A percentile compares a stretch with the other conserved stretches of the same genome.
Evolutionary conservation across 306 rosid species (phyloP).

Genomic region (Medicago truncatula): DNA sequence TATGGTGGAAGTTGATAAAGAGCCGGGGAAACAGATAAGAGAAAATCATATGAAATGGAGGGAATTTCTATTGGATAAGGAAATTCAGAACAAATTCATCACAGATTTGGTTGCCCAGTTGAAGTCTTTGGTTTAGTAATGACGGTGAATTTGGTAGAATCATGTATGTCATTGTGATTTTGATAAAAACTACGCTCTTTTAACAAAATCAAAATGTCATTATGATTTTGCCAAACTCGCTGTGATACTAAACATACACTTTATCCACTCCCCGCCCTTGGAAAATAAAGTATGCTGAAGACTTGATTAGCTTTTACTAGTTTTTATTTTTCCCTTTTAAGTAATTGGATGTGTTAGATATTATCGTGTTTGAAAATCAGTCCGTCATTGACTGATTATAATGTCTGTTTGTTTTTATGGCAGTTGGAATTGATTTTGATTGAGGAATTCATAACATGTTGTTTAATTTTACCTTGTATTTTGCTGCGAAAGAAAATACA

Average conservation of each 20-base stretch:
- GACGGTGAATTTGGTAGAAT: background rate
- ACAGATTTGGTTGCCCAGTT: slow-evolving; percentile 35
- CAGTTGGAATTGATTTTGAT: background rate
- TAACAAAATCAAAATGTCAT: background rate
- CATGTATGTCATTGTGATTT: background rate
- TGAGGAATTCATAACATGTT: too few relatives aligned
- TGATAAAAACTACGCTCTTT: background rate
- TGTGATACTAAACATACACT: background rate
- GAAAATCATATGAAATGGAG: slow-evolving; percentile 51
- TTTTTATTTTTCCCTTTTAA: background rate
- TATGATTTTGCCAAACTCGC: background rate
- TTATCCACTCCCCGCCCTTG: background rate
- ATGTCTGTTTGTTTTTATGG: too few relatives aligned
- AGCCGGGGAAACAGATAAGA: slow-evolving; percentile 48
- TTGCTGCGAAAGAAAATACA: background rate
- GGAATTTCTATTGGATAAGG: slow-evolving; percentile 43
- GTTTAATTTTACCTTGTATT: background rate
- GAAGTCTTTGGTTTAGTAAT: slow-evolving; percentile 30
- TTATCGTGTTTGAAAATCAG: background rate
- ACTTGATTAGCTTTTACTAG: background rate
- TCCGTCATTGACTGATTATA: background rate
- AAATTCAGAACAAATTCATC: slow-evolving; percentile 48
- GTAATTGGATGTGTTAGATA: background rate
- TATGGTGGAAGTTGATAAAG: slow-evolving; percentile 44
- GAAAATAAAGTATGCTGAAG: background rate